Conservation (phyloP, 176 grass and related monocot genomes). For the Triticum dicoccoides region DNA sequence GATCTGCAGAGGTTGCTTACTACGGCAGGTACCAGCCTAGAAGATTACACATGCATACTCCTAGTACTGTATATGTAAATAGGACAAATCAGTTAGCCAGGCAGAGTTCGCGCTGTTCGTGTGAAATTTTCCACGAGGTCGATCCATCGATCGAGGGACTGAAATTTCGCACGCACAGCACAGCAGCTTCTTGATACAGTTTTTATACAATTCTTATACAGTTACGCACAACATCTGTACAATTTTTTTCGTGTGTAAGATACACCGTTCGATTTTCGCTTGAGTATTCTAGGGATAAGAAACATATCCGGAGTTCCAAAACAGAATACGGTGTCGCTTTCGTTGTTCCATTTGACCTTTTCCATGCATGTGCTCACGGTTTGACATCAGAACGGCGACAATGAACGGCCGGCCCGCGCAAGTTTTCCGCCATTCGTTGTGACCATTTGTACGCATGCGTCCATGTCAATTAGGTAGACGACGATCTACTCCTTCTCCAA, state of each 20-base stretch:
- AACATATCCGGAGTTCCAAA: neutral
- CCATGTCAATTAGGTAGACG: neutral
- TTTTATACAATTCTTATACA: neutral
- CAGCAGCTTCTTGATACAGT: neutral
- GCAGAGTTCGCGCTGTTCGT: conserved; percentile 26
- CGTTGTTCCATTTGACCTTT: neutral
- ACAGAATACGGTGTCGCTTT: neutral
- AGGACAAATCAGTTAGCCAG: neutral
- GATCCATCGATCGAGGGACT: neutral
- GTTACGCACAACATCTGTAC: neutral
- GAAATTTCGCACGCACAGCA: conserved; percentile 40
- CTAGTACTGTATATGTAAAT: neutral
- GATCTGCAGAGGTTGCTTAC: neutral
- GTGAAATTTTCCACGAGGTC: neutral
- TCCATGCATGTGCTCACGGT: neutral
- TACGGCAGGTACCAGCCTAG: neutral
- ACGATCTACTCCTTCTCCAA: neutral
- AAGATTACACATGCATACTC: neutral
- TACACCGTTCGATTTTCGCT: neutral
- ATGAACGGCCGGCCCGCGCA: neutral
- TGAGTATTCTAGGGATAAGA: neutral
- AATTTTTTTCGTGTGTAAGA: conserved; percentile 13
- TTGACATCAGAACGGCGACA: neutral
- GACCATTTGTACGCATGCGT: neutral
- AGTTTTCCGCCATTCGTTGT: neutral